Base-by-base conservation (phyloP, 768 basidiomycete species). In the Exidia glandulosa region DNA sequence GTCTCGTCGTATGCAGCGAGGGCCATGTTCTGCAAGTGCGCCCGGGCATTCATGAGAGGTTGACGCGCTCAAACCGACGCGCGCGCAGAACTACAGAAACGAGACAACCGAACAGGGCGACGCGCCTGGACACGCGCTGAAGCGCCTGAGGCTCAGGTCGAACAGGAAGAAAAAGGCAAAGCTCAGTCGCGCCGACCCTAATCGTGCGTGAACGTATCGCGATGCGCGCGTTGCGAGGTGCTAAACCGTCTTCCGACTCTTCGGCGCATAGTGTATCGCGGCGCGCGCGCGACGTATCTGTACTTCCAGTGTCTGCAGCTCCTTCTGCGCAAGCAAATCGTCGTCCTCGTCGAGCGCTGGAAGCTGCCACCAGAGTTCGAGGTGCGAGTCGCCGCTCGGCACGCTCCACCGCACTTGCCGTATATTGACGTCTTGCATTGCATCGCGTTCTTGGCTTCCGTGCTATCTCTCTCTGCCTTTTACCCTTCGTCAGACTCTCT, bases 21-120 rank as follows among this genome's bases (percentile, higher is more conserved):
- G 94, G 94, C 10, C 94, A 96, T 70, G 81, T 95, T 61, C 79
- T 93, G 32, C 88, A 91, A 80, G 92, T 91, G 69, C 64, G 73
- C 65, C 33, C n/a, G 25, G 14, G 27, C 55, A 23, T 16, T 29
- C 41, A 45, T 37, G 63, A 41, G 12, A 33, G 23, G 12, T 19
- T 13, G 19, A 34, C 30, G 32, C 30, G 30, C 34, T 25, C 25
- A 47, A 25, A 10, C 19, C 6, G 33, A 3, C 31, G 45, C 36
- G 30, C 31, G 47, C 19, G 50, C 60, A 94, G 92, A 84, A 87
- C 66, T 94, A 93, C 70, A 77, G 90, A 56, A 87, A 84, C 48
- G 94, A 96, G 72, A 82, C 82, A 10, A 81, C 75, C 13, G 88
- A 92, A 59, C 74, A 81, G n/a, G 82, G 83, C 27, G 82, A 84